Percentiles rank a stretch among this genome's conserved stretches.
Evolutionary conservation across 257 asterid species (phyloP).

Genomic region (Leonotis leonurus): DNA sequence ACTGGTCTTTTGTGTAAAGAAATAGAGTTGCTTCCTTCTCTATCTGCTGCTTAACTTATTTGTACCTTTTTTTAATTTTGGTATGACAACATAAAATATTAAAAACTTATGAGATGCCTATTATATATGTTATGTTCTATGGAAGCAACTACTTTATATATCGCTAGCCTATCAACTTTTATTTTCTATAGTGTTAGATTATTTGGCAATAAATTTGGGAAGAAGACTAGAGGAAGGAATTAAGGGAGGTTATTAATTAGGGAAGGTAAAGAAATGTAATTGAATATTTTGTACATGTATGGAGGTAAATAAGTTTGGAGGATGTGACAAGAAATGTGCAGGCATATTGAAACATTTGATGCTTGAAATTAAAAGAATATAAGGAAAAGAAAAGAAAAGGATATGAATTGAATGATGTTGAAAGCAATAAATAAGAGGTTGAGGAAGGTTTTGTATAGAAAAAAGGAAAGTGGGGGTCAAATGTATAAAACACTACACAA

Average conservation of each 20-base stretch:
- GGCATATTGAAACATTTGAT: background rate
- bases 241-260: too few relatives aligned
- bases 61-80: conserved; percentile 18
- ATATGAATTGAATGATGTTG: conserved; percentile 1
- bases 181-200: too few relatives aligned
- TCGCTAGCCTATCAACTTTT: too few relatives aligned
- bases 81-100: conserved; percentile 5
- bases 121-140: too few relatives aligned
- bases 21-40: background rate
- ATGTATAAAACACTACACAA: too few relatives aligned
- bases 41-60: conserved; percentile 25
- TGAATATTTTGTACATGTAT: background rate
- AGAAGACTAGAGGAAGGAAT: too few relatives aligned
- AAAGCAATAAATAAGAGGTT: conserved; percentile 12
- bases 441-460: background rate
- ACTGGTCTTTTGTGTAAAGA: conserved; percentile 74
- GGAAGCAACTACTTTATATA: too few relatives aligned
- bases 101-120: conserved; percentile 23
- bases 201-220: too few relatives aligned
- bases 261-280: too few relatives aligned
- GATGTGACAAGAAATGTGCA: conserved; percentile 15
- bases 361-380: background rate
- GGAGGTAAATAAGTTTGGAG: background rate
- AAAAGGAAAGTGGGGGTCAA: background rate
- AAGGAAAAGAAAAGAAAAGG: background rate